Evolutionary conservation across 2,329 filamentous ascomycete species (phyloP), one percentile per base, ranked within the genome.

Genomic region (Nemania bipapillata): DNA sequence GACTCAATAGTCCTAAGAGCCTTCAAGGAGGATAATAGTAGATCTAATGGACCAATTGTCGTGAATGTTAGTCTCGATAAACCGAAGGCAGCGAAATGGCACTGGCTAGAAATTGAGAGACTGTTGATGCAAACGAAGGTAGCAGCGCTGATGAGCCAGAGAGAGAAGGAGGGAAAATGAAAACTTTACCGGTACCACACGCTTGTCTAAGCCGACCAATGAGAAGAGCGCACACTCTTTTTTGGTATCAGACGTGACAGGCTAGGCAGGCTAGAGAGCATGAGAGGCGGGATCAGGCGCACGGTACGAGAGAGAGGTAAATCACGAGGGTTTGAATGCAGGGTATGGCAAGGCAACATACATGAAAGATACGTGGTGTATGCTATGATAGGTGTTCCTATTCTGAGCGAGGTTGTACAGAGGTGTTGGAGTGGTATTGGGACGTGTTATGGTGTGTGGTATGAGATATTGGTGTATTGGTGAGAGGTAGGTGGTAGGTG

Each of bases 111-210:
- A 53, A 56, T 32, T 22, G 35, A 42, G 20, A 65, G 12, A 47
- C 15, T 7, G 56, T 47, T 42, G 60, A 47, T 40, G 52, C 56
- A 65, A 58, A 57, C 63, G 45, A 61, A 61, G 24, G 17, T 35
- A 55, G 45, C 20, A 53, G 45, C 20, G 56, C 50, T 62, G 64
- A 55, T 64, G 53, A 35, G 11, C 17, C 7, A 7, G 37, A 32
- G n/a, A 7, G 37, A 32, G 63, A 54, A 28, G 55, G 58, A 71
- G 37, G 54, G 54, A 66, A 47, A 58, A 63, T 62, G 56, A 70
- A 71, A 70, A 66, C 61, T 68, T 61, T 68, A 64, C 55, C 40
- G 50, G 62, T 26, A 63, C 69, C 69, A 66, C 58, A 69, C 40
- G 50, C 56, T 42, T 59, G 63, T 26, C 17, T 22, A 5, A 52